Base-by-base conservation (phyloP, 2,329 filamentous ascomycete genomes). In the Sporothrix mexicana region DNA sequence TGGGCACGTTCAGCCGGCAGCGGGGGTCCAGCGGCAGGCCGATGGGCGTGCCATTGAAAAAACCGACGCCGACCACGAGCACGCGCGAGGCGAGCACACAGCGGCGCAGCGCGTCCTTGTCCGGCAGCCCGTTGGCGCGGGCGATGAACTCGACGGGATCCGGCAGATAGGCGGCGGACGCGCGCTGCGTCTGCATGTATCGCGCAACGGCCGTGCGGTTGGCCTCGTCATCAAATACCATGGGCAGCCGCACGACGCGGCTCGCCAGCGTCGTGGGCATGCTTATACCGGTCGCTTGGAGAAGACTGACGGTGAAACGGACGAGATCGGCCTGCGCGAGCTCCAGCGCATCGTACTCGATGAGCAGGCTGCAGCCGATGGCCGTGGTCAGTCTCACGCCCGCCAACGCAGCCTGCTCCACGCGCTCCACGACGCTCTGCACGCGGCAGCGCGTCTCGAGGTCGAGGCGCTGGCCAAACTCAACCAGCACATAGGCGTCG, bases 111-210 rank as follows among this genome's bases (percentile, higher is more conserved):
- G 75, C 20, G 75, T 76, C 77, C 76, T 20, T 74, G 74, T 1
- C 71, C 36, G 6, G 13, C 49, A 80, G 75, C 2, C 77, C 80
- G 47, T 81, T 81, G 72, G 76, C 77, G 43, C 77, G 73, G 2
- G 75, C 74, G 7, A 79, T 71, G 70, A 88, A 90, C 0, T 84
- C 82, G 9, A 71, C 17, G 15, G 59, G 59, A 47, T 74, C 85
- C 0, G 87, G 88, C 0, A 89, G 80, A 73, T 88, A 90, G 0
- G 85, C 83, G 2, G 88, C 88, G 69, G 88, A 85, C 1, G 86
- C 84, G 2, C 88, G 82, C 75, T 88, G 86, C 1, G 86, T 88
- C 49, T 85, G 85, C 80, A 87, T 88, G 77, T 90, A 90, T 2
- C 87, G 82, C 62, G 85, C 79, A 0, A 87, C 83, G 0, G 86